Base-by-base conservation (phyloP, 2,329 filamentous ascomycete genomes). In the Xylaria sp. region DNA sequence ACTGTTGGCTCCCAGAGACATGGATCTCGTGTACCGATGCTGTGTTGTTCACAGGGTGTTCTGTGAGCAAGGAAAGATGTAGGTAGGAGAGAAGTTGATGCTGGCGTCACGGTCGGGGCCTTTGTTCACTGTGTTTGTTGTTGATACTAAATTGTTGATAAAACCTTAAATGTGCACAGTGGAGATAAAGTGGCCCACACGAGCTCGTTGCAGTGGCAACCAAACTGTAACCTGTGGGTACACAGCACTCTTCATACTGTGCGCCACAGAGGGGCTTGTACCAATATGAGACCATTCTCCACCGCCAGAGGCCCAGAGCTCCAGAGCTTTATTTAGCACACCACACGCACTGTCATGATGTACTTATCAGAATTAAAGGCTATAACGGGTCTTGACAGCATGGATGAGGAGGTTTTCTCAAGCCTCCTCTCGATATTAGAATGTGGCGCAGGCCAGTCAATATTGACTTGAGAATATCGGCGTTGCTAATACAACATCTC, bases 191-290 rank as follows among this genome's bases (percentile, higher is more conserved):
- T 39, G 37, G 52, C 37, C 37, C 49, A 47, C 52, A 56, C 54
- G 30, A 52, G 46, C 35, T 52, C 51, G 63, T 65, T 65, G 63
- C 51, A 63, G 57, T 60, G 48, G 63, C 63, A 65, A 65, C 63
- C 57, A 53, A 56, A 34, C 13, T 8, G 13, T 11, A 19, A n/a
- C 13, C 7, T 23, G 13, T 47, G 7, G 9, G 18, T 23, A 23
- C 47, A 49, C 16, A 19, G 44, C 23, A 3, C 13, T 10, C 7
- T 23, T 49, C 7, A 3, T 23, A 23, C 18, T 49, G 47, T 49
- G n/a, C 9, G 42, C 42, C 13, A 46, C 42, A 16, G 42, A 11
- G 42, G 42, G 42, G 42, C 11, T 42, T 42, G 23, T 30, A 30
- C 23, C 23, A 30, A 30, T 30, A 42, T 42, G 37, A 13, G 37